Percentiles rank a stretch among this genome's conserved stretches.
phyloP scores from a whole-genome alignment of 352 stramenopile genomes.

The Phytophthora pinifolia region DNA sequence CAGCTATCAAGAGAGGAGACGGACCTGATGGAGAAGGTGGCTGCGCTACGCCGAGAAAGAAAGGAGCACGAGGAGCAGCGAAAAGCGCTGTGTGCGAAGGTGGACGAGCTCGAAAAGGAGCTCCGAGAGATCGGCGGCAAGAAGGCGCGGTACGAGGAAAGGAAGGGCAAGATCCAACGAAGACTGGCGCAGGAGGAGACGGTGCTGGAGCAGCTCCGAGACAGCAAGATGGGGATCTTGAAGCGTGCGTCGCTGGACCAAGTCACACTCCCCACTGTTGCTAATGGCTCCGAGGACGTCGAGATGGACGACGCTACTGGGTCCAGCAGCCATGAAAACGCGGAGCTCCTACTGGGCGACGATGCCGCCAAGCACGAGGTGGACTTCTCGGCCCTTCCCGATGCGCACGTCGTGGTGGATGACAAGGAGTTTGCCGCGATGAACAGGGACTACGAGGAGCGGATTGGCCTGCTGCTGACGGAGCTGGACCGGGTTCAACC shows the following conservation, averaged over 20 bases:
- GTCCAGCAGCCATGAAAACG: slow-evolving; percentile 29
- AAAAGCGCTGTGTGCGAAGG: slow-evolving; percentile 30
- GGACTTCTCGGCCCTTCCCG: slow-evolving; percentile 89
- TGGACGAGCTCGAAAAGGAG: slow-evolving; percentile 63
- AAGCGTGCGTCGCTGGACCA: slow-evolving; percentile 95
- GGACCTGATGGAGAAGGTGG: slow-evolving; percentile 44
- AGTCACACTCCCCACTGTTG: slow-evolving; percentile 84
- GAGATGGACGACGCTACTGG: slow-evolving; percentile 58
- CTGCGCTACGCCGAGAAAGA: slow-evolving; percentile 75
- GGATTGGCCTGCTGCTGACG: slow-evolving; percentile 60
- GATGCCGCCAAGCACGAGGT: slow-evolving; percentile 65
- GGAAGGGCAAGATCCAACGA: slow-evolving; percentile 75
- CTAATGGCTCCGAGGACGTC: slow-evolving; percentile 41
- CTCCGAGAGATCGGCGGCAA: slow-evolving; percentile 62
- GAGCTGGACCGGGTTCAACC: slow-evolving; percentile 96
- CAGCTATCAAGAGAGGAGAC: slow-evolving; percentile 54
- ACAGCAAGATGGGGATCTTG: slow-evolving; percentile 94
- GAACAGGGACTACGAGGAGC: slow-evolving; percentile 60
- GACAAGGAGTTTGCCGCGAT: slow-evolving; percentile 90
- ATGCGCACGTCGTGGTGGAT: slow-evolving; percentile 66
- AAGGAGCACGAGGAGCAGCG: slow-evolving; percentile 53
- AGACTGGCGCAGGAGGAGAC: slow-evolving; percentile 89
- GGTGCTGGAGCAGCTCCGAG: slow-evolving; percentile 90
- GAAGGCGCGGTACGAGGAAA: slow-evolving; percentile 68
- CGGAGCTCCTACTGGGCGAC: slow-evolving; percentile 48